Evolutionary conservation across 441 rosid genomes (phyloP).

Genomic region (Populus tomentosa): DNA sequence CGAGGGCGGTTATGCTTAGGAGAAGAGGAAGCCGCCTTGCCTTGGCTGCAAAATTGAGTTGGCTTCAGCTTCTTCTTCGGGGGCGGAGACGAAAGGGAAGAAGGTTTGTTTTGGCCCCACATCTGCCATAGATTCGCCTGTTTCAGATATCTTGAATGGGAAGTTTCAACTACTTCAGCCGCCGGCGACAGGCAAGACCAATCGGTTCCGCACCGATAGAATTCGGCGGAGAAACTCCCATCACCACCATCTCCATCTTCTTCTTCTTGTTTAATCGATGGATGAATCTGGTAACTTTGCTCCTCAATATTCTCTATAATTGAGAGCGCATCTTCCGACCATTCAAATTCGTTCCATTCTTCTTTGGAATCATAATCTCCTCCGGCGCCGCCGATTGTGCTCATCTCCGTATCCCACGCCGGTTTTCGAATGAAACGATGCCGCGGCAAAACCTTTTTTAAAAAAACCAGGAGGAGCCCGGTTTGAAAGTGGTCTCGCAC

Average conservation of each 20-base stretch:
- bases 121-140: constrained; percentile 53
- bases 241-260: constrained; percentile 27
- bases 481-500: too few species aligned
- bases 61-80: constrained; percentile 20
- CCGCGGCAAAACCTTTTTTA: too few species aligned
- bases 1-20: constrained; percentile 26
- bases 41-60: constrained; percentile 5
- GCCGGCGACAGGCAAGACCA: constrained; percentile 45
- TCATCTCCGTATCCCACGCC: constrained; percentile 5
- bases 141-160: constrained; percentile 32
- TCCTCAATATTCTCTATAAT: not conserved
- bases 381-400: not conserved
- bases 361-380: not conserved
- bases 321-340: not conserved
- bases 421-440: not conserved
- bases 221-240: constrained; percentile 55
- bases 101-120: constrained; percentile 47
- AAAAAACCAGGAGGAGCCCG: too few species aligned
- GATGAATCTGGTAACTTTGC: not conserved
- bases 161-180: not conserved
- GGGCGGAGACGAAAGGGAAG: constrained; percentile 20
- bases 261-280: not conserved
- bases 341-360: not conserved
- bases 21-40: not conserved
- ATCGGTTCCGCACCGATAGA: constrained; percentile 57